Base-by-base conservation (phyloP, 1,139 yeast genomes). In the Candida tetrigidarum region DNA sequence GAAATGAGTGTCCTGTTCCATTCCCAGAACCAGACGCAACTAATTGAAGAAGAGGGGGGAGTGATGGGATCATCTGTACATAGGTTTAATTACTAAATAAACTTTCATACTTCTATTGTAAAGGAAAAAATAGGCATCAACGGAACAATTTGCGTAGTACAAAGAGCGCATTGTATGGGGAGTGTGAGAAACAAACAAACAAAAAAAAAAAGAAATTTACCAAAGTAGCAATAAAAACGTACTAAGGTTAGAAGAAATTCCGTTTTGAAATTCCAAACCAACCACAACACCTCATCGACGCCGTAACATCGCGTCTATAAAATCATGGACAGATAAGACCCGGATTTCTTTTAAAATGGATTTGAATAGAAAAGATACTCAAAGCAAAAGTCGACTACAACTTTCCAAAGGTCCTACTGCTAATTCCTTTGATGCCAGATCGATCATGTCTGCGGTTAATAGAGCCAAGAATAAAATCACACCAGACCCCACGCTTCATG, bases 1-100 rank as follows among this genome's bases (percentile, higher is more conserved):
- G 57, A 36, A 73, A 74, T 53, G 67, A 64, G 47, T 60, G 67
- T 50, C 77, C 77, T 29, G 67, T 69, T 27, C 45, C 51, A 8
- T 50, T 56, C 20, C 51, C 47, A 32, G 25, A 11, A 12, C 15
- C 12, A 12, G 15, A 22, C n/a, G n/a, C n/a, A n/a, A n/a, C n/a
- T n/a, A n/a, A n/a, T n/a, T n/a, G n/a, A n/a, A n/a, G n/a, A n/a
- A n/a, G n/a, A n/a, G n/a, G n/a, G 25, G 9, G 6, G 25, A 22
- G 25, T 22, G 25, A 22, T 22, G 32, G 10, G 6, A 25, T 25
- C 5, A 10, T 28, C 32, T 28, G 32, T 28, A 28, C 32, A 28
- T 28, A 28, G 32, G n/a, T 28, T 14, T 28, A 28, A 16, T 28
- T 22, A 7, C 25, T 7, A 7, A 22, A 22, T 22, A 10, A 22